A percentile compares a stretch with the other conserved stretches of the same genome.
Conservation (phyloP, 805 yeast species). For the Candida yuanshanica region DNA sequence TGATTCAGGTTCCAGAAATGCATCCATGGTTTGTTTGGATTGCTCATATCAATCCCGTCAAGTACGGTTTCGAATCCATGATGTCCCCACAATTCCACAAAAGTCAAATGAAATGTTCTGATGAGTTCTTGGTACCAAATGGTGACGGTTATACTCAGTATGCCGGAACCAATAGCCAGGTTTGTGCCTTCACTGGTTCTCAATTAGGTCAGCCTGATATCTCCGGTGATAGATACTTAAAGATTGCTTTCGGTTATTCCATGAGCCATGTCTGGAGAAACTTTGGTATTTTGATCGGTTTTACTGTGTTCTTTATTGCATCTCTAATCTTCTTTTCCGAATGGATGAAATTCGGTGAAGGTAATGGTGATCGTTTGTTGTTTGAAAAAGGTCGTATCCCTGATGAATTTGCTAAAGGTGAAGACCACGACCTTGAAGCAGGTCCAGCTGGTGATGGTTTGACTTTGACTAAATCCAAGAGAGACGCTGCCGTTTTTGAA, state of each 20-base stretch:
- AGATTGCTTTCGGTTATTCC: constrained; percentile 37
- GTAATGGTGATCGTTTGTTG: constrained; percentile 65
- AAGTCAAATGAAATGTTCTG: constrained; percentile 48
- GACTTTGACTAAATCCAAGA: constrained; percentile 1
- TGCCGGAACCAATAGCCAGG: constrained; percentile 27
- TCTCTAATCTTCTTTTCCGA: constrained; percentile 53
- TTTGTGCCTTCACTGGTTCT: constrained; percentile 38
- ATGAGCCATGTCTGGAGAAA: constrained; percentile 56
- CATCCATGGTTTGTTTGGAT: constrained; percentile 60
- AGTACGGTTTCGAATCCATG: constrained; percentile 48
- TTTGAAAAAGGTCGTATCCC: constrained; percentile 38
- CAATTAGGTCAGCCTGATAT: constrained; percentile 41
- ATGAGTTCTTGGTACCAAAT: constrained; percentile 51
- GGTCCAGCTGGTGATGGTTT: constrained; percentile 20
- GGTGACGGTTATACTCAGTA: constrained; percentile 45
- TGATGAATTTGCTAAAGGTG: constrained; percentile 24
- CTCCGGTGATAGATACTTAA: constrained; percentile 46
- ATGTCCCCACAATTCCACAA: constrained; percentile 49
- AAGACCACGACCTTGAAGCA: constrained; percentile 17
- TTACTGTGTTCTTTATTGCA: constrained; percentile 45
- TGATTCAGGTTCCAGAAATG: constrained; percentile 47
- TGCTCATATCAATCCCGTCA: constrained; percentile 48
- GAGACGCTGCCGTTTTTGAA: constrained; percentile 20
- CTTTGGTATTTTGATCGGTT: constrained; percentile 56
- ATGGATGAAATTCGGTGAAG: constrained; percentile 53